A percentile compares a stretch with the other conserved stretches of the same genome.
phyloP scores from a whole-genome alignment of 208 protist genomes.

The Balamuthia mandrillaris region DNA sequence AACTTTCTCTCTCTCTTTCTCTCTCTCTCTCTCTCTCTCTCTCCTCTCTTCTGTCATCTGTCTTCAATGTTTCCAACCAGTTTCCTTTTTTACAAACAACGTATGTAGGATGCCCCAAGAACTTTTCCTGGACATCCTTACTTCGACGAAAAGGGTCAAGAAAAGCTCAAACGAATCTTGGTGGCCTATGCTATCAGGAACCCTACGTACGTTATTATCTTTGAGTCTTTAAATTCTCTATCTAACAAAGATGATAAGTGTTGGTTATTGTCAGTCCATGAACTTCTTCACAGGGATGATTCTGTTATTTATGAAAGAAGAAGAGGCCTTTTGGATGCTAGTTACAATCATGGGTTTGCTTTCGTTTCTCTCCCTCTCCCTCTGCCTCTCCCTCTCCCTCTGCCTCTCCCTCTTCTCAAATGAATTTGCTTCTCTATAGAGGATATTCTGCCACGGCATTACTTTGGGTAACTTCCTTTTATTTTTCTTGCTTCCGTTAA shows the following conservation, averaged over 20 bases:
- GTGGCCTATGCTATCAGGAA: slow-evolving; percentile 61
- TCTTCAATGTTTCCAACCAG: background rate
- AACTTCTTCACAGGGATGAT: slow-evolving; percentile 65
- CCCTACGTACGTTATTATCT: slow-evolving; percentile 9
- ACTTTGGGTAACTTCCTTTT: slow-evolving; percentile 23
- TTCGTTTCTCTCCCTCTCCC: background rate
- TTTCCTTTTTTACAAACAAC: background rate
- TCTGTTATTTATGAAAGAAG: slow-evolving; percentile 56
- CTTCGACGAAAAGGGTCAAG: slow-evolving; percentile 44
- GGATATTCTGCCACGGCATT: slow-evolving; percentile 57
- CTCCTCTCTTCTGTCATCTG: background rate
- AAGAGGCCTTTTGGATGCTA: slow-evolving; percentile 68
- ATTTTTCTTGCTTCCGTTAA: no score
- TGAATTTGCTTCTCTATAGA: background rate
- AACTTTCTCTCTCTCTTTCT: background rate
- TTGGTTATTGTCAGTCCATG: slow-evolving; percentile 68
- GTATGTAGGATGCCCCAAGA: slow-evolving; percentile 49
- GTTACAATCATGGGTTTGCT: slow-evolving; percentile 53
- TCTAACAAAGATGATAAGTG: background rate
- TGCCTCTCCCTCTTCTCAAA: background rate
- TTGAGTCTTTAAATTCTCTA: background rate
- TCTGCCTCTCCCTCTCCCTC: background rate
- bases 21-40: background rate
- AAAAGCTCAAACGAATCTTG: slow-evolving; percentile 50
- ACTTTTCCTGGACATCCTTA: slow-evolving; percentile 61